Percentiles rank a stretch among this genome's conserved stretches.
Evolutionary conservation across 495 filamentous ascomycete species (phyloP).

Genomic region (Aspergillus panamensis): DNA sequence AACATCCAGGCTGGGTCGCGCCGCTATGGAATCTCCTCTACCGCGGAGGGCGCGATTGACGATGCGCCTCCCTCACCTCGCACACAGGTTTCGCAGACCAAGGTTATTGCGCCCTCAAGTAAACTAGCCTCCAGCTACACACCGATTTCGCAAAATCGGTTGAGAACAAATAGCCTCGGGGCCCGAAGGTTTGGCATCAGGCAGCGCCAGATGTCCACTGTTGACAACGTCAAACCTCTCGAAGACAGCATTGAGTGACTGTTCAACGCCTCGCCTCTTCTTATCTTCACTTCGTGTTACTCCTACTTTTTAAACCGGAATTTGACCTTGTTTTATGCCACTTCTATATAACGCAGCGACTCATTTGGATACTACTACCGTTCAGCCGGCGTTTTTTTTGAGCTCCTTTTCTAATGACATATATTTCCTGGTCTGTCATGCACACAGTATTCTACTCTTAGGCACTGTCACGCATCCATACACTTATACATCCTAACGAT

Average conservation of each 20-base stretch:
- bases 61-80: conserved; percentile 24
- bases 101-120: conserved; percentile 37
- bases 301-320: background rate
- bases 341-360: conserved; percentile 35
- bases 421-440: background rate
- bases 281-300: background rate
- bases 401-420: conserved; percentile 11
- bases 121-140: conserved; percentile 44
- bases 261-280: background rate
- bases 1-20: conserved; percentile 47
- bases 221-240: conserved; percentile 31
- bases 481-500: conserved; percentile 15
- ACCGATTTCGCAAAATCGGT: conserved; percentile 38
- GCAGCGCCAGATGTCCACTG: conserved; percentile 31
- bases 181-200: conserved; percentile 38
- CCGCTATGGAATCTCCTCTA: conserved; percentile 40
- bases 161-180: conserved; percentile 41
- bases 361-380: conserved; percentile 22
- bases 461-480: conserved; percentile 10
- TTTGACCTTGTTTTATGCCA: conserved; percentile 20
- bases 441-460: background rate
- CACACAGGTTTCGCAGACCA: conserved; percentile 31
- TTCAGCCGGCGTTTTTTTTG: conserved; percentile 33
- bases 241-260: conserved; percentile 39
- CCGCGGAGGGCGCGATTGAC: conserved; percentile 22